Conservation (phyloP, 495 filamentous ascomycete genomes). For the Podospora anserina region DNA sequence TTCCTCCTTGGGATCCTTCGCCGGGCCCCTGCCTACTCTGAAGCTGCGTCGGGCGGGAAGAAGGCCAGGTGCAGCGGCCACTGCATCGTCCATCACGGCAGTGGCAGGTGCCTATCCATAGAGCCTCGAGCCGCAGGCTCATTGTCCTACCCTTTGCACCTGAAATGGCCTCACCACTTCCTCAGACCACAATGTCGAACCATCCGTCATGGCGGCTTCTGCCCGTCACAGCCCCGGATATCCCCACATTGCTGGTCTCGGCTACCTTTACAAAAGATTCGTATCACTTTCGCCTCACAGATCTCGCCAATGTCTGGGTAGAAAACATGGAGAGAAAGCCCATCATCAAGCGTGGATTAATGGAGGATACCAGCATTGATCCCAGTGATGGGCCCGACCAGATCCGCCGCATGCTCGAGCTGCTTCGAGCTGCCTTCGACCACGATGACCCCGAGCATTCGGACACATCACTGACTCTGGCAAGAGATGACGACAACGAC, state of each 20-base stretch:
- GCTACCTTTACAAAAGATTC: slow-evolving; percentile 40
- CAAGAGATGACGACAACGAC: slow-evolving; percentile 25
- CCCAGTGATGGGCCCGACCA: slow-evolving; percentile 73
- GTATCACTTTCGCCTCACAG: slow-evolving; percentile 76
- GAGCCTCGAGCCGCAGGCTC: neutral
- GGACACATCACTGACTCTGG: slow-evolving; percentile 38
- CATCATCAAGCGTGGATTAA: slow-evolving; percentile 63
- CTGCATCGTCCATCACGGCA: neutral
- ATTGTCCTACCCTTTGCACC: neutral
- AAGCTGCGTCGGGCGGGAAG: neutral
- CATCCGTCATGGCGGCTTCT: slow-evolving; percentile 35
- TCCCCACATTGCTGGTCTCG: slow-evolving; percentile 47
- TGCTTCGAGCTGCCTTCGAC: slow-evolving; percentile 63
- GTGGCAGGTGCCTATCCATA: neutral
- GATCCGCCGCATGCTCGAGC: slow-evolving; percentile 66
- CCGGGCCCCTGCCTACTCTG: neutral
- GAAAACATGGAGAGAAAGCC: slow-evolving; percentile 61
- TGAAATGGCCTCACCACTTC: neutral
- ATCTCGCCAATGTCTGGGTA: slow-evolving; percentile 81
- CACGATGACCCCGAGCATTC: slow-evolving; percentile 34
- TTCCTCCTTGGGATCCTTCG: neutral
- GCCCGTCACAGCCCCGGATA: slow-evolving; percentile 30
- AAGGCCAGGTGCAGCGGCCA: neutral
- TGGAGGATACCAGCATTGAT: slow-evolving; percentile 75
- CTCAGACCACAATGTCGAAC: slow-evolving; percentile 23